Evolutionary conservation across 495 filamentous ascomycete species (phyloP), one percentile per base, ranked within the genome.

Genomic region (Neurospora sp.): DNA sequence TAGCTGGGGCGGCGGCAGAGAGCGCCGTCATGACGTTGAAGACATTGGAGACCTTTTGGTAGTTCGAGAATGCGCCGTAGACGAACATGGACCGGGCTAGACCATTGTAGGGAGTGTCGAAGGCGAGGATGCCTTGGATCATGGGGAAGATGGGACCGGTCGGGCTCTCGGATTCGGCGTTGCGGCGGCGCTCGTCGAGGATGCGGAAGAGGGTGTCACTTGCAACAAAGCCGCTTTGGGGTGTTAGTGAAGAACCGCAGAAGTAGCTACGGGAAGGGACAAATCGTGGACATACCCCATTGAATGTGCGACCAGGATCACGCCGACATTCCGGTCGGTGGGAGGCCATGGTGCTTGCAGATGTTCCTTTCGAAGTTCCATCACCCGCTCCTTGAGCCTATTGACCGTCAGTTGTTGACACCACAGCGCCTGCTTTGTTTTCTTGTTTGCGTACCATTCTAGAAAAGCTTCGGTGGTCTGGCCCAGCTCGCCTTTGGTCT

Each of bases 31-130:
- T 87, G 31, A 92, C 86, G 74, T 89, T 91, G 80, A 96, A 92
- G 20, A 94, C 92, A 0, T 87, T 84, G 38, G 87, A 88, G 41
- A 92, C 93, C 65, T 90, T 92, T 71, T 92, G 91, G 79, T 94
- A 94, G 73, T 98, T 94, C 5, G 88, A 92, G 81, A 97, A 94
- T 37, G 94, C 94, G 22, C 92, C 92, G 78, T 98, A 92, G 14
- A 96, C 94, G 20, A 98, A 91, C 42, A 98, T 93, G 22, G 91
- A 90, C 2, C 94, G 92, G 3, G 93, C 89, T 71, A 99, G 93
- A 5, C 96, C 94, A 31, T 98, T 88, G 77, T 91, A 97, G 0
- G 96, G 96, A 1, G 96, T 99, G 82, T 99, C 96, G 77, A 98
- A 97, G 40, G 95, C 91, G 39, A 98, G 86, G 71, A 98, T 85